Evolutionary conservation across 2,329 filamentous ascomycete species (phyloP).

Genomic region (Ceratocystis variospora): DNA sequence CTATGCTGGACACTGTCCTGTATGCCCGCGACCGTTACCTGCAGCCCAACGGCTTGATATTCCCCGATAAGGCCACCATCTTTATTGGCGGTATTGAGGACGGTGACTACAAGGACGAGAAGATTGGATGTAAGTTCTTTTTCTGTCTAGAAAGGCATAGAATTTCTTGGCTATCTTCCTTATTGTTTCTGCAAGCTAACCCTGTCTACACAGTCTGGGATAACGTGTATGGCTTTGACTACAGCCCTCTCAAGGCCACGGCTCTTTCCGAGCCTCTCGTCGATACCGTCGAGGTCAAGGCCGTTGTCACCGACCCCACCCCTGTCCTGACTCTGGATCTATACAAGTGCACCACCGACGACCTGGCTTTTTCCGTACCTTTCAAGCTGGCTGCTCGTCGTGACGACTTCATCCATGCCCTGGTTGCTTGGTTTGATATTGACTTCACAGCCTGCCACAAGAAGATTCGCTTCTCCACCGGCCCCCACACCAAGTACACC

Average conservation of each 20-base stretch:
- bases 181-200: slow-evolving; percentile 5
- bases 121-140: slow-evolving; percentile 84
- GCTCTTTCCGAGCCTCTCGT: slow-evolving; percentile 92
- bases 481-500: slow-evolving; percentile 96
- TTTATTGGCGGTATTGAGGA: slow-evolving; percentile 96
- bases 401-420: slow-evolving; percentile 87
- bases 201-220: slow-evolving; percentile 65
- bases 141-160: not conserved
- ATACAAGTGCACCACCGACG: slow-evolving; percentile 71
- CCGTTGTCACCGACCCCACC: slow-evolving; percentile 83
- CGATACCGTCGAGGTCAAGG: slow-evolving; percentile 94
- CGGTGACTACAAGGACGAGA: slow-evolving; percentile 98
- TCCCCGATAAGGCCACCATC: slow-evolving; percentile 97
- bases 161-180: not conserved
- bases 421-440: slow-evolving; percentile 98
- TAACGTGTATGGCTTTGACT: slow-evolving; percentile 97
- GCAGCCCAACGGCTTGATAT: slow-evolving; percentile 75
- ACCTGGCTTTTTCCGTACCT: slow-evolving; percentile 69
- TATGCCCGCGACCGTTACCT: slow-evolving; percentile 93
- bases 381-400: slow-evolving; percentile 67
- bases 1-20: slow-evolving; percentile 95
- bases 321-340: slow-evolving; percentile 79
- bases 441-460: slow-evolving; percentile 98
- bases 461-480: slow-evolving; percentile 90
- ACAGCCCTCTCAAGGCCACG: slow-evolving; percentile 81